Evolutionary conservation across 805 yeast genomes (phyloP), one percentile per base, ranked within the genome.

Genomic region (Zygosaccharomyces lentus): DNA sequence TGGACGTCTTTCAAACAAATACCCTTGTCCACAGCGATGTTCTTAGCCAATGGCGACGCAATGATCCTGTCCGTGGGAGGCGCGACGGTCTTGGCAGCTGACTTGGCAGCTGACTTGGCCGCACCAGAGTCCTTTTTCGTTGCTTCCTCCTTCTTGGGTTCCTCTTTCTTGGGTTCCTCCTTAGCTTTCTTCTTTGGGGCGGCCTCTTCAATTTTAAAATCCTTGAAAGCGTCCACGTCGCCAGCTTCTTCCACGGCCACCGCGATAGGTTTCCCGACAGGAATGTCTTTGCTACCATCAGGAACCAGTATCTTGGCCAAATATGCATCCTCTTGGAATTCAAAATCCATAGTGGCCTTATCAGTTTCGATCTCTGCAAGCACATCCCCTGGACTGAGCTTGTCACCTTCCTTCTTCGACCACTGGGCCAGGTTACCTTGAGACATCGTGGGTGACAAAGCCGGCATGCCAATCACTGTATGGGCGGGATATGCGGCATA

Each of bases 361-460:
- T 90, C 99, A 57, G 99, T 91, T 74, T 91, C 99, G 54, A 91
- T 84, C 72, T 91, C 98, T 49, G 96, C 97, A 57, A 91, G 79
- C 38, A 93, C 82, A 65, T 90, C 97, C 69, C 99, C 99, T 16
- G 97, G 93, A 25, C 77, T 61, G 55, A 93, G 80, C 67, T 79
- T 71, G 66, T 93, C 99, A 62, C 99, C 99, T 31, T 82, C 87
- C 37, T 78, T 69, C 74, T 90, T 93, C 65, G 81, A 77, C 99
- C 99, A 93, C 49, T 80, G 74, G 32, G 91, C 91, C 54, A 93
- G 74, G 68, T 81, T 84, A 66, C 99, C 99, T 65, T 87, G 91
- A 51, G 96, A 86, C 99, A 93, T 93, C 45, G 99, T 93, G 55
- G 99, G 99, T n/a, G 98, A 91, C 61, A 93, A 75, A 8, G 99